Conservation (phyloP, 202 grass and related monocot genomes). For the Setaria viridis region DNA sequence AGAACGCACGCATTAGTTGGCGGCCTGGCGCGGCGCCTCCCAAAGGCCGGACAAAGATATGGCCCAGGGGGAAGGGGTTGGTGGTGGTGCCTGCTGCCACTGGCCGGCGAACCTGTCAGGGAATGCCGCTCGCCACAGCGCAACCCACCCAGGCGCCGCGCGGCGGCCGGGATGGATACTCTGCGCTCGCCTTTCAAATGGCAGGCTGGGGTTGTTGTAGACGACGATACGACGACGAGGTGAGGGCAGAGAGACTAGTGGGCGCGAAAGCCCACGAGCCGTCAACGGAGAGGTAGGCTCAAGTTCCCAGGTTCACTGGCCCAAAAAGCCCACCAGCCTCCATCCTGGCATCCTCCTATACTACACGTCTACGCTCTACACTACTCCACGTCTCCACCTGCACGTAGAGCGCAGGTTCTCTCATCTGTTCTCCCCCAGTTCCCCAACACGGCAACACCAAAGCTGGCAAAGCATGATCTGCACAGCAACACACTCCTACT, state of each 20-base stretch:
- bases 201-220: background rate
- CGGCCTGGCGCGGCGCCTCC: conserved; percentile 30
- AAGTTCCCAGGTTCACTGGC: conserved; percentile 53
- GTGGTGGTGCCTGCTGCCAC: background rate
- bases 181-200: background rate
- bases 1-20: too few species aligned
- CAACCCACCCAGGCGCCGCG: background rate
- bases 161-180: background rate
- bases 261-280: conserved; percentile 38
- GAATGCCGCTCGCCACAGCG: conserved; percentile 10
- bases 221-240: background rate
- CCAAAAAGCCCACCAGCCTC: conserved; percentile 43
- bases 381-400: too few species aligned
- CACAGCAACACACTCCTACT: too few species aligned
- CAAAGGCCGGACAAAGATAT: conserved; percentile 49
- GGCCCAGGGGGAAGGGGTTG: conserved; percentile 23
- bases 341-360: too few species aligned
- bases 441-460: too few species aligned
- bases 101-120: conserved; percentile 22
- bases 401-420: too few species aligned
- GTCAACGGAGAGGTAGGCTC: conserved; percentile 21
- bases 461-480: too few species aligned
- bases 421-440: too few species aligned
- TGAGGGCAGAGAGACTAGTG: conserved; percentile 4
- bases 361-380: too few species aligned